Evolutionary conservation across 177 flowering plant genomes (phyloP).

Genomic region (Vitis hybrid): DNA sequence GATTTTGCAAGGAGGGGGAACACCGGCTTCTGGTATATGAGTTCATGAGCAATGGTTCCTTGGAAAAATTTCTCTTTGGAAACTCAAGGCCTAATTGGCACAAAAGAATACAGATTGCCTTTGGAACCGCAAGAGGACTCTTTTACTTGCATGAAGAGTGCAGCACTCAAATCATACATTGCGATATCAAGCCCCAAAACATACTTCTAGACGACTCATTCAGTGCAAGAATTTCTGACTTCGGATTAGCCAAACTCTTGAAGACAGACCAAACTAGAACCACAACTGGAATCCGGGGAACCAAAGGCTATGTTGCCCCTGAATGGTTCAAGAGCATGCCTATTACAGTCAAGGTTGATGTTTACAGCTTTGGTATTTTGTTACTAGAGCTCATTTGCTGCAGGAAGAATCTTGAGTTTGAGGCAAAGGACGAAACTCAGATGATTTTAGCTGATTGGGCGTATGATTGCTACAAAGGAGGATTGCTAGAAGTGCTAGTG

Average conservation of each 20-base stretch:
- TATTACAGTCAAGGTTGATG: conserved; percentile 32
- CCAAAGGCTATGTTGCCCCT: conserved; percentile 35
- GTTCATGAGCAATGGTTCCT: conserved; percentile 28
- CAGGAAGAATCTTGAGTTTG: conserved; percentile 17
- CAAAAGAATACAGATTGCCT: conserved; percentile 18
- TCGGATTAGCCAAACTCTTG: conserved; percentile 35
- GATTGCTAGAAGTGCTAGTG: conserved; percentile 12
- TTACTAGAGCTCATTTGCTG: conserved; percentile 36
- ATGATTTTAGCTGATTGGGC: conserved; percentile 31
- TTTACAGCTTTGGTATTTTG: conserved; percentile 36
- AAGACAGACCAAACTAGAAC: conserved; percentile 24
- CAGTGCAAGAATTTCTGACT: conserved; percentile 27
- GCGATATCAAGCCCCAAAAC: conserved; percentile 37
- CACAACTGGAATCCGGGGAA: conserved; percentile 24
- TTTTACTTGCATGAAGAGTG: conserved; percentile 33
- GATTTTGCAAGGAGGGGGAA: conserved; percentile 28
- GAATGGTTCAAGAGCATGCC: conserved; percentile 39
- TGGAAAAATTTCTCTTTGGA: conserved; percentile 27
- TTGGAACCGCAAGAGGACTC: conserved; percentile 33
- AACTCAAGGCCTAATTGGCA: conserved; percentile 24
- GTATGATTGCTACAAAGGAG: conserved; percentile 20
- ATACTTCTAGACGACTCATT: conserved; percentile 24
- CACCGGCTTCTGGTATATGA: conserved; percentile 24
- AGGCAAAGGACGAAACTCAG: not conserved
- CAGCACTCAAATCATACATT: conserved; percentile 31